Percentiles rank a stretch among this genome's conserved stretches.
Conservation (phyloP, 2,329 filamentous ascomycete species). For the Xylariaceae sp. region DNA sequence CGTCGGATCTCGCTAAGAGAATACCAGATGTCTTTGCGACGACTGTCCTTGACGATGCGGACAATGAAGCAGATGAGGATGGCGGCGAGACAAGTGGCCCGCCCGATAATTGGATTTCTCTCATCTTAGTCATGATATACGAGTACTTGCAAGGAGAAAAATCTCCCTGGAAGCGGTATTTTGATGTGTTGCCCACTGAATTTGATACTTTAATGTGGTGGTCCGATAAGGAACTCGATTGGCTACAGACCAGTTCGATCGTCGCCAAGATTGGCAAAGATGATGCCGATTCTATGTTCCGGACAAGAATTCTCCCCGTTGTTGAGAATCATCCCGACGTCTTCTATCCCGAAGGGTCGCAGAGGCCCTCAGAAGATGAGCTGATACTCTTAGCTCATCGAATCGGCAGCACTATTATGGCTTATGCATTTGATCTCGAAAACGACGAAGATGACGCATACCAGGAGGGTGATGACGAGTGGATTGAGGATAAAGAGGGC, state of each 20-base stretch:
- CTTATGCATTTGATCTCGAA: constrained; percentile 86
- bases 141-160: constrained; percentile 65
- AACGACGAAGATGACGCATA: constrained; percentile 58
- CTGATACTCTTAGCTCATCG: constrained; percentile 68
- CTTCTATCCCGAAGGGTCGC: constrained; percentile 52
- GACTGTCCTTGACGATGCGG: constrained; percentile 43
- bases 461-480: constrained; percentile 67
- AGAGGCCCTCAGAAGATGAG: constrained; percentile 50
- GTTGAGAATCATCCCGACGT: constrained; percentile 53
- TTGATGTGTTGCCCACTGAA: constrained; percentile 71
- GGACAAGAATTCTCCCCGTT: constrained; percentile 57
- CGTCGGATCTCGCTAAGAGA: constrained; percentile 68
- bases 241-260: constrained; percentile 81
- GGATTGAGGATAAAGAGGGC: constrained; percentile 68
- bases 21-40: constrained; percentile 61
- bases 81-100: constrained; percentile 41
- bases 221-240: constrained; percentile 70
- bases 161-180: constrained; percentile 80
- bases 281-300: constrained; percentile 74
- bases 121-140: constrained; percentile 82
- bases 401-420: constrained; percentile 91
- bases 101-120: constrained; percentile 61
- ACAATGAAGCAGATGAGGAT: constrained; percentile 49
- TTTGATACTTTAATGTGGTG: constrained; percentile 96
- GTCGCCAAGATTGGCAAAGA: constrained; percentile 76